Evolutionary conservation across 2,329 filamentous ascomycete species (phyloP).

Genomic region (Aureobasidium sp.): DNA sequence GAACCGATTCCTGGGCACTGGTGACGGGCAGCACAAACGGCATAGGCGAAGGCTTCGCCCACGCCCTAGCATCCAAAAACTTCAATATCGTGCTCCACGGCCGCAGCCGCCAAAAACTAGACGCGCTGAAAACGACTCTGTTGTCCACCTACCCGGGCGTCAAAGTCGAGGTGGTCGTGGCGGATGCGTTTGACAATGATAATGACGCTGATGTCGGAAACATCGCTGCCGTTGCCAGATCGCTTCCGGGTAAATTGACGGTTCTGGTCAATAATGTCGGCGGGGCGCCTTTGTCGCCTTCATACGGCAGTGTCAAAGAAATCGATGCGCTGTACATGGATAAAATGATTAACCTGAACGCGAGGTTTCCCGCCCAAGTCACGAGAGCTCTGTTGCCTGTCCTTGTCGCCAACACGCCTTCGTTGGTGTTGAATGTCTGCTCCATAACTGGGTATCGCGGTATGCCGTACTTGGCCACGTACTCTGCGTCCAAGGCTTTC

Average conservation of each 20-base stretch:
- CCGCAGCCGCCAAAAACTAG: conserved; percentile 46
- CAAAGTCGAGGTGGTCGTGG: conserved; percentile 37
- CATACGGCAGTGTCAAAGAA: conserved; percentile 34
- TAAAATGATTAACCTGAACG: conserved; percentile 42
- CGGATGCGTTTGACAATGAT: conserved; percentile 36
- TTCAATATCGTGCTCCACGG: conserved; percentile 55
- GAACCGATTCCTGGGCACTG: conserved; percentile 38
- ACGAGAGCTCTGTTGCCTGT: conserved; percentile 42
- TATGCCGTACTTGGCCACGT: conserved; percentile 42
- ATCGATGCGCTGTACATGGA: conserved; percentile 34
- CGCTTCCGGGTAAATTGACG: conserved; percentile 37
- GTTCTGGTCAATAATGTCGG: conserved; percentile 54
- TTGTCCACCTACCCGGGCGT: conserved; percentile 33
- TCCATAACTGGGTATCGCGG: conserved; percentile 39
- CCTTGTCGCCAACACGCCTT: conserved; percentile 36
- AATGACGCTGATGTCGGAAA: conserved; percentile 24
- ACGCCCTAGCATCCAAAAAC: conserved; percentile 45
- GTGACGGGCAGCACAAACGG: conserved; percentile 51
- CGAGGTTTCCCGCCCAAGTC: conserved; percentile 45
- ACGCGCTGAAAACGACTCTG: conserved; percentile 36
- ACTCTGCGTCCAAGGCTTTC: conserved; percentile 43
- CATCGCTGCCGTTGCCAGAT: conserved; percentile 24
- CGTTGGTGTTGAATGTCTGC: conserved; percentile 47
- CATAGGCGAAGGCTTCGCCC: conserved; percentile 46
- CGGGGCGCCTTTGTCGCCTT: conserved; percentile 29